These are phyloP conservation scores for Xylariaceae sp. DNA, from an alignment of 2,329 filamentous ascomycete species.

Conservation along the genomic window DNA sequence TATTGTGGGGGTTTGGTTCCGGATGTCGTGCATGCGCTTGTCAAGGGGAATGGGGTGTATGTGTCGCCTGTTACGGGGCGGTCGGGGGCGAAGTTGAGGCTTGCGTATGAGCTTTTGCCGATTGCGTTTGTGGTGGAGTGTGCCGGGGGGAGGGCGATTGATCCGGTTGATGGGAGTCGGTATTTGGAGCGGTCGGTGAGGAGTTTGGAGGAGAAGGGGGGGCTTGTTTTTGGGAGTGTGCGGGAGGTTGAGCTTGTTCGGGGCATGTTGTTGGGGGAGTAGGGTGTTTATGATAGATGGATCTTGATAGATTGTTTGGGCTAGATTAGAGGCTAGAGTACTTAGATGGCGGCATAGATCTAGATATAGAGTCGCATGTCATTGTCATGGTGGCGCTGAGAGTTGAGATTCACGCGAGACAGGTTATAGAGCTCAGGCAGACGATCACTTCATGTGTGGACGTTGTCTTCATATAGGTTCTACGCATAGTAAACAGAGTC, in stretches of 20 bases:
- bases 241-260: constrained; percentile 12
- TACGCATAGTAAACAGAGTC: background rate
- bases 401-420: no score
- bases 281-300: background rate
- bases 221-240: constrained; percentile 45
- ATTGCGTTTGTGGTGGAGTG: constrained; percentile 57
- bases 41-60: constrained; percentile 59
- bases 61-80: constrained; percentile 49
- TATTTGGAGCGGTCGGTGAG: constrained; percentile 38
- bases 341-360: background rate
- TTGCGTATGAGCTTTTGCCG: constrained; percentile 55
- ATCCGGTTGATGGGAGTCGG: constrained; percentile 39
- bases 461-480: background rate
- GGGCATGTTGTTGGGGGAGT: constrained; percentile 5
- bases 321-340: background rate
- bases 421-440: no score
- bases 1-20: constrained; percentile 59
- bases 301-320: background rate
- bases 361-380: background rate
- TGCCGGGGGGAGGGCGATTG: constrained; percentile 51
- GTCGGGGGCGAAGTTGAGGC: constrained; percentile 52
- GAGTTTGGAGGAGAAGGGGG: constrained; percentile 46
- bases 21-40: constrained; percentile 53
- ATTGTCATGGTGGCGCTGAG: no score
- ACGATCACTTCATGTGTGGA: no score